phyloP scores from a whole-genome alignment of 1,139 yeast genomes.

The Saccharomyces hybrid region DNA sequence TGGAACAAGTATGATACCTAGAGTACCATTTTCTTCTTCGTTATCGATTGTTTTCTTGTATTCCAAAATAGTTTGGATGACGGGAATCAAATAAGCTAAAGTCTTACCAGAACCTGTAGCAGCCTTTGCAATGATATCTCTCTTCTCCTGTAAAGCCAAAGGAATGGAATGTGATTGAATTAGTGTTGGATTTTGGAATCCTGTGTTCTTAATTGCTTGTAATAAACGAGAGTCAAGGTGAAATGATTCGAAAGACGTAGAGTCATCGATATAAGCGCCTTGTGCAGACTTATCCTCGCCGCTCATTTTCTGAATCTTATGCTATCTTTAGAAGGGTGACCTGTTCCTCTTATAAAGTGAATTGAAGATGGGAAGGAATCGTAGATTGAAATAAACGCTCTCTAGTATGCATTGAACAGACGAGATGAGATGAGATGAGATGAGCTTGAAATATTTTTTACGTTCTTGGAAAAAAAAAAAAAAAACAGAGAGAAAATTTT shows the following conservation, averaged over 20 bases:
- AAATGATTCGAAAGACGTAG: constrained; percentile 62
- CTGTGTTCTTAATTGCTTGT: constrained; percentile 78
- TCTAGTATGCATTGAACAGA: constrained; percentile 5
- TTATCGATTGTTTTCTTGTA: constrained; percentile 27
- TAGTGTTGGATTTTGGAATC: constrained; percentile 78
- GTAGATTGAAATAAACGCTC: neutral
- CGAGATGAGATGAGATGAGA: constrained; percentile 24
- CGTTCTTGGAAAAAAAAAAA: neutral
- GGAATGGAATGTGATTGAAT: constrained; percentile 92
- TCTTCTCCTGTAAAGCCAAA: constrained; percentile 74
- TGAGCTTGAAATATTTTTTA: neutral
- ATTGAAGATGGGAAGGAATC: neutral
- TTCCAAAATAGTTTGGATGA: constrained; percentile 56
- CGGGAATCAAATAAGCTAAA: constrained; percentile 74
- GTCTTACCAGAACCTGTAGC: constrained; percentile 91
- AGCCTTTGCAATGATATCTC: constrained; percentile 83
- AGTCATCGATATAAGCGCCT: constrained; percentile 61
- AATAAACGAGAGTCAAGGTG: constrained; percentile 70
- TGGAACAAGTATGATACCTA: constrained; percentile 68
- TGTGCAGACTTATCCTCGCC: constrained; percentile 27
- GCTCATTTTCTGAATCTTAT: constrained; percentile 9
- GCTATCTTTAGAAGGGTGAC: neutral
- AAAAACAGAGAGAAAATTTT: neutral
- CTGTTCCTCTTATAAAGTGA: neutral
- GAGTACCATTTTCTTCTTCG: constrained; percentile 30